These are phyloP conservation scores for Clavariopsis aquatica DNA, from an alignment of 495 filamentous ascomycete species.

Conservation along the genomic window DNA sequence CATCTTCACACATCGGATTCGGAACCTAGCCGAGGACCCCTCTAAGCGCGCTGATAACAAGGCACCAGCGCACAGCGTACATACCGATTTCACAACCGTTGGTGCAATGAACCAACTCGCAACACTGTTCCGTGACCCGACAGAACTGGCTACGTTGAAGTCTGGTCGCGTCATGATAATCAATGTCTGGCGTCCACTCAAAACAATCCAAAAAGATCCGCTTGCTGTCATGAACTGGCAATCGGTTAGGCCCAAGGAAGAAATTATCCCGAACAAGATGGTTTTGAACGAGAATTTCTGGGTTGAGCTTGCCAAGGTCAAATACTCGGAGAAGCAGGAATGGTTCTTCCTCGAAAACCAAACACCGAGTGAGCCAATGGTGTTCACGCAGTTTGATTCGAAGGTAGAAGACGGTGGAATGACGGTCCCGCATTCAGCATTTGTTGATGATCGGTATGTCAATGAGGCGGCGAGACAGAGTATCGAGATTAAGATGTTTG, in stretches of 20 bases:
- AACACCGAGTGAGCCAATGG: neutral
- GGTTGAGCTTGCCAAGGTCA: slow-evolving; percentile 1
- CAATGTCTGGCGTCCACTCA: slow-evolving; percentile 12
- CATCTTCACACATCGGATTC: neutral
- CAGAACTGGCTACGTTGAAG: neutral
- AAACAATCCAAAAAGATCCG: slow-evolving; percentile 1
- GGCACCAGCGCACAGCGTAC: slow-evolving; percentile 10
- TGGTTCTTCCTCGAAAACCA: neutral
- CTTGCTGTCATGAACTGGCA: slow-evolving; percentile 1
- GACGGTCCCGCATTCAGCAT: slow-evolving; percentile 3
- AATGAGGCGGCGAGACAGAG: neutral
- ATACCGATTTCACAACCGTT: slow-evolving; percentile 6
- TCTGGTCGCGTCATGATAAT: slow-evolving; percentile 3
- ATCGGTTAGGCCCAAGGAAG: neutral
- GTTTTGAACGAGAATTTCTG: neutral
- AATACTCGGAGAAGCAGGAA: neutral
- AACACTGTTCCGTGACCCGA: neutral
- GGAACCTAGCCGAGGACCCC: neutral
- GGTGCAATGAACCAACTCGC: slow-evolving; percentile 2
- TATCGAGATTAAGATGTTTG: slow-evolving; percentile 9
- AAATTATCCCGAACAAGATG: slow-evolving; percentile 4
- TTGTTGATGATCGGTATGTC: neutral
- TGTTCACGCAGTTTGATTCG: slow-evolving; percentile 1
- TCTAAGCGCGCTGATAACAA: slow-evolving; percentile 10
- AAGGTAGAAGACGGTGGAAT: neutral